Base-by-base conservation (phyloP, 179 eudicot species). In the Silene coronaria region DNA sequence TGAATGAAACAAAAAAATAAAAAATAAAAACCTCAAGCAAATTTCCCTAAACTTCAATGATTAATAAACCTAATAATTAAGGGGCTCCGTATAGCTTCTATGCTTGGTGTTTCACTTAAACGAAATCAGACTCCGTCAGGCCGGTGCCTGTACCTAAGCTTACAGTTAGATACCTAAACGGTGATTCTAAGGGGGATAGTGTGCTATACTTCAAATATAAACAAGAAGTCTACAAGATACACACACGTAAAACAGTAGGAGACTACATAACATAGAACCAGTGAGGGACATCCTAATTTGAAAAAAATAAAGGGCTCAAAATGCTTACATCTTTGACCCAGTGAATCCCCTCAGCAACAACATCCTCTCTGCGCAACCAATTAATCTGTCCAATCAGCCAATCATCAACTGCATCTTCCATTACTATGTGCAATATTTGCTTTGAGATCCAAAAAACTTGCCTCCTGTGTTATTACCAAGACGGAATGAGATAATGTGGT, bases 331-430 rank as follows among this genome's bases (percentile, higher is more conserved):
- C 91, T 79, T 93, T 92, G 77, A 96, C 83, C 97, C 93, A 93
- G 67, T 82, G 89, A 81, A 96, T 89, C 74, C 97, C 97, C 78
- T 87, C 81, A 76, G 97, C 92, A 79, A 96, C 80, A 76, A 88
- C 85, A 78, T 89, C 92, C n/a, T 96, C 99, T 83, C 88, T 89
- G 45, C 99, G 88, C 70, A 96, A 88, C 91, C 85, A 87, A 76
- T 89, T 92, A 71, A 96, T 93, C 84, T 96, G 96, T 88, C 91
- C 80, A 60, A 96, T 76, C 27, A 93, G 89, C 93, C 93, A 93
- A 82, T 96, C 99, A 80, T 96, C 99, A 77, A 96, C 88, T 62
- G 99, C 99, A 75, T 93, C 99, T 83, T 93, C 99, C 99, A 96
- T 91, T 78, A 96, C 88, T 79, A 93, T 76, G 79, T 96, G 99